Evolutionary conservation across 2,329 filamentous ascomycete species (phyloP), one percentile per base, ranked within the genome.

Genomic region (Stagonosporopsis vannaccii): DNA sequence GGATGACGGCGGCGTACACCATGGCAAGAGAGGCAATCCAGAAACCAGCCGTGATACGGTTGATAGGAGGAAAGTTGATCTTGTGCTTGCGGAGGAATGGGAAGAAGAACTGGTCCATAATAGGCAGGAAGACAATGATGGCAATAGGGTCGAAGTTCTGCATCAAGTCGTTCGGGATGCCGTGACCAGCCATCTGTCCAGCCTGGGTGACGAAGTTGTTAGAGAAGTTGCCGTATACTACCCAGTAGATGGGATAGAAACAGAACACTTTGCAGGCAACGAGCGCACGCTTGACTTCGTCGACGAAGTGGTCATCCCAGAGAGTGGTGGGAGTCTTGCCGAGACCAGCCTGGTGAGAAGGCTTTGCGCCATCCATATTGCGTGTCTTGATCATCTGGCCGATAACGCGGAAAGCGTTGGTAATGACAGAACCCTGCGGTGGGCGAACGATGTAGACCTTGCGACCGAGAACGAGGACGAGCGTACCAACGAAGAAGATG

Each of bases 271-370:
- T 84, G 81, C 88, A 91, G 30, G 88, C 89, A 73, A 80, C 70
- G 5, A 87, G 76, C 2, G 83, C 83, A 63, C 88, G 86, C 80
- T 89, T 89, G 50, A 91, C 80, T 69, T 91, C 89, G 2, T 90
- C 88, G 50, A 91, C 81, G 63, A 91, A 91, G 68, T 86, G 83
- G 67, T 90, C 87, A 56, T 89, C 84, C 87, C 88, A 91, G 23
- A 85, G 74, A 9, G 74, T 63, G 58, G 75, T 71, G 6, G 67
- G 70, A 60, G 72, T 79, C 35, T 63, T 68, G 53, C 83, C 80
- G 58, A 85, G 77, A 56, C 80, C 83, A 17, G 79, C 80, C 52
- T 87, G 86, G 79, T 84, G 87, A 4, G 83, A 85, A 3, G 87
- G 87, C 77, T 90, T 91, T 55, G 88, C 80, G 0, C 85, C 87